Conservation (phyloP, 768 basidiomycete genomes). For the Hypholoma fasciculare region DNA sequence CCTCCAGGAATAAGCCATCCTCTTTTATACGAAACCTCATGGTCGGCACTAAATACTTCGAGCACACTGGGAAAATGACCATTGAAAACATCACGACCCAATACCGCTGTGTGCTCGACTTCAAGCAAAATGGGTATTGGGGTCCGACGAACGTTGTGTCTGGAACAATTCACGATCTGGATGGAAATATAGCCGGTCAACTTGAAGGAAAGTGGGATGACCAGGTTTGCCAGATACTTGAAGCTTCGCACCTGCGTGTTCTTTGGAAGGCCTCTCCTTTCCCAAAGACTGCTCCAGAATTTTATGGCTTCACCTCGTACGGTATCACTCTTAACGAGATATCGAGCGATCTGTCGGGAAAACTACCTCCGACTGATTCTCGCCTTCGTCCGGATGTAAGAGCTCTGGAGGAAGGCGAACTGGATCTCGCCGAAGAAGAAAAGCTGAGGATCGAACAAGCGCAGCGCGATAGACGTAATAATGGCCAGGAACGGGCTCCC, state of each 20-base stretch:
- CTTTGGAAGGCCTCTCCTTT: slow-evolving; percentile 80
- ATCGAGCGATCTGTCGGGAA: slow-evolving; percentile 59
- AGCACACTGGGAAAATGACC: slow-evolving; percentile 79
- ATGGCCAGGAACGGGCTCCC: slow-evolving; percentile 59
- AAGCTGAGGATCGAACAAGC: slow-evolving; percentile 74
- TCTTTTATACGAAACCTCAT: slow-evolving; percentile 89
- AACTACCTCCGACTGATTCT: slow-evolving; percentile 80
- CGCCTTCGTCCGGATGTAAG: slow-evolving; percentile 80
- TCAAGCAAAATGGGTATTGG: slow-evolving; percentile 87
- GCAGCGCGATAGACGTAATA: slow-evolving; percentile 71
- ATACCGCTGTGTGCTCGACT: slow-evolving; percentile 70
- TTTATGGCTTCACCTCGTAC: slow-evolving; percentile 83
- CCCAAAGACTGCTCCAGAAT: slow-evolving; percentile 66
- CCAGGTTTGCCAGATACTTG: slow-evolving; percentile 67
- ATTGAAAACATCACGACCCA: slow-evolving; percentile 63
- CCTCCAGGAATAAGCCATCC: slow-evolving; percentile 76
- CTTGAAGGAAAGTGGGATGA: slow-evolving; percentile 95
- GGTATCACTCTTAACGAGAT: slow-evolving; percentile 83
- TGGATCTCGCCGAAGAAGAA: slow-evolving; percentile 69
- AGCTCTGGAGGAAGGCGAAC: slow-evolving; percentile 75
- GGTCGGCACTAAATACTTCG: slow-evolving; percentile 89
- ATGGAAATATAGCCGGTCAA: slow-evolving; percentile 54
- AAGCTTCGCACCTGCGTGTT: slow-evolving; percentile 66
- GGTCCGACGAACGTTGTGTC: slow-evolving; percentile 73
- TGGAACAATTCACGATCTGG: slow-evolving; percentile 55